These are phyloP conservation scores for Talaromyces rugulosus DNA, from an alignment of 2,329 filamentous ascomycete genomes.

Conservation along the genomic window DNA sequence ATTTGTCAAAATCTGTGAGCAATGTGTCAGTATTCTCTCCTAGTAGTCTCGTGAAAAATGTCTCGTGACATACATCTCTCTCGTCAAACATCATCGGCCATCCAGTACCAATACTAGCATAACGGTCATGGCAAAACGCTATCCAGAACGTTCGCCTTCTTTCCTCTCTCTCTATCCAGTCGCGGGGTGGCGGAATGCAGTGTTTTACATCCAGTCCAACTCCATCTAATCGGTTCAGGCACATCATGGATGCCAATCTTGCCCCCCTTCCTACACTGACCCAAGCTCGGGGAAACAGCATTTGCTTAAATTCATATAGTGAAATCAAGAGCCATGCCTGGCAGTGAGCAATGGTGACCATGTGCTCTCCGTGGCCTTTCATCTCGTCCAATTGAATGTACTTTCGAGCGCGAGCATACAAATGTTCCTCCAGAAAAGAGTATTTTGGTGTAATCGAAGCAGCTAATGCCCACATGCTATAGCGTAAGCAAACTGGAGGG, in stretches of 20 bases:
- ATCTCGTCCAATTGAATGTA: conserved; percentile 88
- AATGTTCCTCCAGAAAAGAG: conserved; percentile 72
- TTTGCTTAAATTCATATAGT: conserved; percentile 91
- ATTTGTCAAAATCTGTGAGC: conserved; percentile 66
- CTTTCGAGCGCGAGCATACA: conserved; percentile 84
- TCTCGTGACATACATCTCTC: conserved; percentile 57
- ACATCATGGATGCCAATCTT: conserved; percentile 87
- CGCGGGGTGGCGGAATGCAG: conserved; percentile 76
- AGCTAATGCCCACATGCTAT: conserved; percentile 95
- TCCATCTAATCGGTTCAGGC: conserved; percentile 81
- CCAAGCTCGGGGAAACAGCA: conserved; percentile 96
- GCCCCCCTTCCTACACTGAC: conserved; percentile 79
- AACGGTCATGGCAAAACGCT: conserved; percentile 84
- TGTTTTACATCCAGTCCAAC: conserved; percentile 85
- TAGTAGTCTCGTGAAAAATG: not conserved
- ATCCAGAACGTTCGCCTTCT: conserved; percentile 92
- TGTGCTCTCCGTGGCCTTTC: conserved; percentile 84
- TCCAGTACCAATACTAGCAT: conserved; percentile 91
- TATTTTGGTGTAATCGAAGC: conserved; percentile 82
- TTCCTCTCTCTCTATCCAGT: conserved; percentile 94
- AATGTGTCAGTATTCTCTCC: conserved; percentile 17
- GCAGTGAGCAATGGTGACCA: conserved; percentile 79
- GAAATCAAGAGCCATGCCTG: conserved; percentile 79
- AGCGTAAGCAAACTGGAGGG: conserved; percentile 81
- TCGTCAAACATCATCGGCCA: conserved; percentile 97